Evolutionary conservation across 2,329 filamentous ascomycete genomes (phyloP).

Genomic region (Scolecobasidium constrictum): DNA sequence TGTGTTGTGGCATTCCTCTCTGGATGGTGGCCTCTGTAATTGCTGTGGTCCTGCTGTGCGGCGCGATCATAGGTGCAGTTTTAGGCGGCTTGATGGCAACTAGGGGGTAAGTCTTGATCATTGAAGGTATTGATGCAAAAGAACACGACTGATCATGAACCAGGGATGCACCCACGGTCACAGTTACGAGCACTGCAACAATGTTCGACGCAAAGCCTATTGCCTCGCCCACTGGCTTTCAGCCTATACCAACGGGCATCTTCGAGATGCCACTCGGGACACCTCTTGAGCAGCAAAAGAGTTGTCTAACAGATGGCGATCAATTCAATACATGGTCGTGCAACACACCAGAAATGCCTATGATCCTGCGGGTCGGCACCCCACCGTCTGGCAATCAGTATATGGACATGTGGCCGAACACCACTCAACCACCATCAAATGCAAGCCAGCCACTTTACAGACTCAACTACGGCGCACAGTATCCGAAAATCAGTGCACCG

Average conservation of each 20-base stretch:
- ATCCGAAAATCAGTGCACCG: slow-evolving; percentile 36
- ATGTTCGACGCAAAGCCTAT: slow-evolving; percentile 41
- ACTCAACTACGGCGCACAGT: slow-evolving; percentile 46
- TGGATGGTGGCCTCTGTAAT: slow-evolving; percentile 38
- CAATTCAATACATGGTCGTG: slow-evolving; percentile 42
- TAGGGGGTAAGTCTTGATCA: slow-evolving; percentile 17
- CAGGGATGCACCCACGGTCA: slow-evolving; percentile 21
- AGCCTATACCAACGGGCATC: slow-evolving; percentile 38
- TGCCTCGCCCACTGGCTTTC: slow-evolving; percentile 32
- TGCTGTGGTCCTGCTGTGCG: slow-evolving; percentile 34
- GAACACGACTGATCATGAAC: no score
- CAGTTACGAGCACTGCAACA: slow-evolving; percentile 36
- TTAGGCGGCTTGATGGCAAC: slow-evolving; percentile 41
- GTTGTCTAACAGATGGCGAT: slow-evolving; percentile 36
- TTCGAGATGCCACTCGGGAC: slow-evolving; percentile 36
- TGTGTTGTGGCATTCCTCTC: slow-evolving; percentile 29
- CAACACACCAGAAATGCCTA: slow-evolving; percentile 17
- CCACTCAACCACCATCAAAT: slow-evolving; percentile 19
- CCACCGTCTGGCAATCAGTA: slow-evolving; percentile 7
- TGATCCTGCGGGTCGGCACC: slow-evolving; percentile 16
- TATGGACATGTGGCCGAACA: slow-evolving; percentile 5
- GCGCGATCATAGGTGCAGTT: slow-evolving; percentile 40
- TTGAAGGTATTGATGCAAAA: no score
- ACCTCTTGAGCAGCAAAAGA: slow-evolving; percentile 35
- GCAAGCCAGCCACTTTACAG: slow-evolving; percentile 31